Conservation (phyloP, 352 stramenopile species). For the Thraustotheca clavata region DNA sequence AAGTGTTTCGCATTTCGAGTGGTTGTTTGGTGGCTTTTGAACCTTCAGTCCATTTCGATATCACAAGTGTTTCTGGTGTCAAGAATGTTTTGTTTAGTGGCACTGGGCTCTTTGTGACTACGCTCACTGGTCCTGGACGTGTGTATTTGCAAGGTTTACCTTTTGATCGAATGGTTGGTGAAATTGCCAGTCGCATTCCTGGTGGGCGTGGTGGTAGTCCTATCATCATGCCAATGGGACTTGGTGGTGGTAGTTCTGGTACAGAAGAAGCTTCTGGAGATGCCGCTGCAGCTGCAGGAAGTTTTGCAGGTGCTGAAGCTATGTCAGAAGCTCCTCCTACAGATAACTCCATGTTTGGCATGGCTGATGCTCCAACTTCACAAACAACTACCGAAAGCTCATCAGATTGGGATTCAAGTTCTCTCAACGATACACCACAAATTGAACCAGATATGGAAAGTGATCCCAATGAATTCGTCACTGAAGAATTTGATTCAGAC, state of each 20-base stretch:
- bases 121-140: conserved; percentile 82
- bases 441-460: conserved; percentile 29
- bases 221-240: conserved; percentile 83
- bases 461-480: conserved; percentile 20
- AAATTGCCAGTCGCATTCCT: conserved; percentile 86
- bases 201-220: conserved; percentile 56
- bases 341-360: conserved; percentile 16
- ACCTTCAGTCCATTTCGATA: conserved; percentile 80
- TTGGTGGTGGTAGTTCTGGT: conserved; percentile 46
- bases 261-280: conserved; percentile 26
- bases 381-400: conserved; percentile 1
- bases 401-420: conserved; percentile 28
- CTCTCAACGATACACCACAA: conserved; percentile 33
- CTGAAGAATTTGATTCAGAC: conserved; percentile 23
- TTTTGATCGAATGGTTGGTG: conserved; percentile 87
- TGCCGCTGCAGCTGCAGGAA: conserved; percentile 23
- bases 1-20: conserved; percentile 88
- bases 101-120: conserved; percentile 92
- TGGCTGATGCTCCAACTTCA: background rate
- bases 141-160: conserved; percentile 90
- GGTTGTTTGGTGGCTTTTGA: conserved; percentile 89
- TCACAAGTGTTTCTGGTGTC: conserved; percentile 87
- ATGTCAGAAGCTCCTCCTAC: conserved; percentile 4
- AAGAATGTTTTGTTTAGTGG: conserved; percentile 94
- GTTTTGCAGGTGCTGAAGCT: conserved; percentile 17